Conservation (phyloP, 2,329 filamentous ascomycete genomes). For the Cercospora brassicicola region DNA sequence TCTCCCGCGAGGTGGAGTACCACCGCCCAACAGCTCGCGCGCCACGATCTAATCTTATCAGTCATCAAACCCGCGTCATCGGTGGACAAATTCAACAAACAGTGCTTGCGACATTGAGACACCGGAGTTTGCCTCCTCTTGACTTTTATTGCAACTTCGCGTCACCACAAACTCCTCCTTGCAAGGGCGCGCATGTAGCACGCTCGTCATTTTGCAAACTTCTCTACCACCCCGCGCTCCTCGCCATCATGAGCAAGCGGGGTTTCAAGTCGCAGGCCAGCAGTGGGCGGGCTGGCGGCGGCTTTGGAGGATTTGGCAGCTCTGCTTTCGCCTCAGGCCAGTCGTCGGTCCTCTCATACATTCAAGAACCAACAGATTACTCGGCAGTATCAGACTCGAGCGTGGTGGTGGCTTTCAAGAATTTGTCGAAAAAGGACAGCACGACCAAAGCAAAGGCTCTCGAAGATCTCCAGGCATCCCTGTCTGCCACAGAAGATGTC, state of each 20-base stretch:
- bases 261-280: conserved; percentile 65
- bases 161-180: not conserved
- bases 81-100: conserved; percentile 3
- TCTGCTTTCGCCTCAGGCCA: conserved; percentile 50
- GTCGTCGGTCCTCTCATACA: conserved; percentile 74
- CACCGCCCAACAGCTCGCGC: not conserved
- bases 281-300: conserved; percentile 57
- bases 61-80: not conserved
- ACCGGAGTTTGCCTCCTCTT: not conserved
- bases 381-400: conserved; percentile 74
- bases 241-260: conserved; percentile 48
- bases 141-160: not conserved
- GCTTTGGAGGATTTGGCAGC: conserved; percentile 40
- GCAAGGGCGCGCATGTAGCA: not conserved
- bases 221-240: not conserved
- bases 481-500: conserved; percentile 62
- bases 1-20: not conserved
- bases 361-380: conserved; percentile 81
- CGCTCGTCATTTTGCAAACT: too few species aligned
- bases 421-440: conserved; percentile 85
- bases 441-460: conserved; percentile 88
- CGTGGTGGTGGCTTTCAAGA: conserved; percentile 87
- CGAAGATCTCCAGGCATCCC: conserved; percentile 73
- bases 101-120: not conserved
- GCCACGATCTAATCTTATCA: conserved; percentile 1